A percentile compares a stretch with the other conserved stretches of the same genome.
phyloP scores from a whole-genome alignment of 2,329 filamentous ascomycete species.

The Paracorniculantispora psalliotae region DNA sequence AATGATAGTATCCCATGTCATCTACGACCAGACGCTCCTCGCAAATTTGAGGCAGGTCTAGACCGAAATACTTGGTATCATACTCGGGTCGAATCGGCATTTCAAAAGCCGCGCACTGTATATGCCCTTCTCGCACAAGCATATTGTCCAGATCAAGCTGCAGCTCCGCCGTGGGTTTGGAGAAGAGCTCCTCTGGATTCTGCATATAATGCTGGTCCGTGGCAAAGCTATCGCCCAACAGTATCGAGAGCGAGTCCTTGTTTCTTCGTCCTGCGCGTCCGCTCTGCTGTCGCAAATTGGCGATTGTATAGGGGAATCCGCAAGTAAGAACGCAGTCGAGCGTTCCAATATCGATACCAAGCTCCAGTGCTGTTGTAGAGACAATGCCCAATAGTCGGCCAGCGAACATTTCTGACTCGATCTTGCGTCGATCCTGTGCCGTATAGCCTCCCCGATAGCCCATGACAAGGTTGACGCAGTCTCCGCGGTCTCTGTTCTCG shows the following conservation, averaged over 20 bases:
- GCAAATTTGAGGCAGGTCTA: constrained; percentile 65
- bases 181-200: constrained; percentile 90
- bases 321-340: constrained; percentile 91
- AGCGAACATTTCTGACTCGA: constrained; percentile 96
- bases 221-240: constrained; percentile 84
- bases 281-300: constrained; percentile 90
- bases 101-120: constrained; percentile 93
- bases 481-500: constrained; percentile 63
- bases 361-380: constrained; percentile 85
- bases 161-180: constrained; percentile 80
- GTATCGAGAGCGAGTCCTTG: constrained; percentile 84
- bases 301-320: constrained; percentile 92
- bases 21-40: constrained; percentile 70
- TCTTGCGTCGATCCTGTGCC: constrained; percentile 77
- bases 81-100: constrained; percentile 81
- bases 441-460: constrained; percentile 95
- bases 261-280: constrained; percentile 88
- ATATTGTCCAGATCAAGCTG: constrained; percentile 91
- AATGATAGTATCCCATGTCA: constrained; percentile 79
- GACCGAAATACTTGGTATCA: constrained; percentile 75
- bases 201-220: constrained; percentile 97
- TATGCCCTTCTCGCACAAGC: constrained; percentile 84
- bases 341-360: constrained; percentile 92
- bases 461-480: constrained; percentile 80
- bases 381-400: constrained; percentile 90